Percentiles rank a stretch among this genome's conserved stretches.
phyloP scores from a whole-genome alignment of 139 green algal genomes.

The Chlamydomonas schloesseri region DNA sequence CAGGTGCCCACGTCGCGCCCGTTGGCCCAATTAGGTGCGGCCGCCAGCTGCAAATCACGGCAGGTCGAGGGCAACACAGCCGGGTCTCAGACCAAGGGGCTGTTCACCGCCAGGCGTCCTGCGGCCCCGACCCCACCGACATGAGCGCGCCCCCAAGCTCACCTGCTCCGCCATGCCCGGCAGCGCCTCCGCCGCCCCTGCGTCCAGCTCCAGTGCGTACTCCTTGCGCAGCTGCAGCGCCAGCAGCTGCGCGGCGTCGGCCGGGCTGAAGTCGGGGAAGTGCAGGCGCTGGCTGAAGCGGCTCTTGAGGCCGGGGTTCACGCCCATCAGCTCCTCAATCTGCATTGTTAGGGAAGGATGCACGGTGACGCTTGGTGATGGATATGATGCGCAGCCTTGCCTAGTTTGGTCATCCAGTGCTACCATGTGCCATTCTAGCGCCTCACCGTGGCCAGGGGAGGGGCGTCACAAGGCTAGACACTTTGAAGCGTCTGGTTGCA shows the following conservation, averaged over 20 bases:
- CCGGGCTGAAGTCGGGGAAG: conserved; percentile 56
- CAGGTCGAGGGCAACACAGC: too few relatives aligned
- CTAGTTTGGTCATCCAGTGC: too few relatives aligned
- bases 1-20: conserved; percentile 56
- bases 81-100: too few relatives aligned
- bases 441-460: too few relatives aligned
- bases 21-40: conserved; percentile 56
- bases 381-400: too few relatives aligned
- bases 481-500: too few relatives aligned
- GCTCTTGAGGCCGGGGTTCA: conserved; percentile 69
- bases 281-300: conserved; percentile 61
- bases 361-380: too few relatives aligned
- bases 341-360: conserved; percentile 10
- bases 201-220: conserved; percentile 47
- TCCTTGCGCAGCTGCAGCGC: conserved; percentile 30
- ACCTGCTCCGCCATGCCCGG: conserved; percentile 50
- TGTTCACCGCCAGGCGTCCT: too few relatives aligned
- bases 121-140: too few relatives aligned
- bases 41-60: conserved; percentile 27
- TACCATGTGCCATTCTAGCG: too few relatives aligned
- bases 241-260: conserved; percentile 53
- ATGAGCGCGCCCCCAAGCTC: not conserved
- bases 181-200: conserved; percentile 25
- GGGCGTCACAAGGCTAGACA: too few relatives aligned
- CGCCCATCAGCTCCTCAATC: conserved; percentile 58